Evolutionary conservation across 148 eudicot species (phyloP), one percentile per base, ranked within the genome.

Genomic region (Chenopodium formosanum): DNA sequence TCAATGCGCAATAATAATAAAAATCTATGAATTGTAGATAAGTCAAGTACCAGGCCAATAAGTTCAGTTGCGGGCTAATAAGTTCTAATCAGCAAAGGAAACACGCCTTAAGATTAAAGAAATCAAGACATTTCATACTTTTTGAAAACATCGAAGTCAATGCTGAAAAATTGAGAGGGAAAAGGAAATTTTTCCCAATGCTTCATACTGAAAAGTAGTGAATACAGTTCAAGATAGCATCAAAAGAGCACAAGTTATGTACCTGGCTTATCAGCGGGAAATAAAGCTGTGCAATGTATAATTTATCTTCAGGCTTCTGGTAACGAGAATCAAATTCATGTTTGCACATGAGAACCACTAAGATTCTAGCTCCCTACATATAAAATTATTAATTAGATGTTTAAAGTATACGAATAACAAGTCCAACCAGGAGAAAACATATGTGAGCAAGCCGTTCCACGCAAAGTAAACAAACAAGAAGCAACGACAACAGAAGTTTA

Each of bases 261-360:
- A 96, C 99, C 99, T 96, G 99, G 78, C 98, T 94, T 63, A 94
- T 92, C 65, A 97, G 95, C 13, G 99, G 98, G 77, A 97, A 97
- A 81, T 97, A 97, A 56, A 97, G 88, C 79, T 97, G 99, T 14
- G 99, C 98, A 69, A 97, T 97, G 79, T 97, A 97, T 46, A 97
- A 78, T 89, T 97, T 97, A 86, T 97, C 99, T 86, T 97, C 99
- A 78, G 91, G 91, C 91, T 91, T 97, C 73, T 94, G 99, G 89
- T 97, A 97, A 74, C 98, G 99, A 76, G 88, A 84, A 86, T 97
- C 98, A 88, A 94, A 97, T 84, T 97, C 98, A 84, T 97, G 98
- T 91, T 97, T 97, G 93, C 98, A 97, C 88, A 94, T 84, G 77
- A 97, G 94, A 66, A 94, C 94, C 70, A 97, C 99, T 90, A 97